Conservation (phyloP, 2,329 filamentous ascomycete genomes). For the Colletotrichum nymphaeae region DNA sequence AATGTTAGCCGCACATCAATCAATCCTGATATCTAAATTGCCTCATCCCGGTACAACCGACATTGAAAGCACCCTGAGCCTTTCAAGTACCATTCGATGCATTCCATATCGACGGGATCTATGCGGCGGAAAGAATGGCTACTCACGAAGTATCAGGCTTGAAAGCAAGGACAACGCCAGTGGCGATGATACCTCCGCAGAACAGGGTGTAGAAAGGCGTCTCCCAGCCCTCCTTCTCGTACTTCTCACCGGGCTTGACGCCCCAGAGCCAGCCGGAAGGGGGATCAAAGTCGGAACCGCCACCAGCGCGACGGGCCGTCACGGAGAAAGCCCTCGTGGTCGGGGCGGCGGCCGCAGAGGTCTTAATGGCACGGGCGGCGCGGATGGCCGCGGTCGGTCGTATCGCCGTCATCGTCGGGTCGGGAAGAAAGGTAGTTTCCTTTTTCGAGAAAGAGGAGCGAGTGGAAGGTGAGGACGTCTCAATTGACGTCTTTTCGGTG, state of each 20-base stretch:
- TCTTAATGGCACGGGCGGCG: constrained; percentile 48
- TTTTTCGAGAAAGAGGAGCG: not conserved
- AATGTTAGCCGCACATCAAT: constrained; percentile 42
- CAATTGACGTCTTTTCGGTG: constrained; percentile 20
- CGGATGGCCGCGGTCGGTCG: constrained; percentile 37
- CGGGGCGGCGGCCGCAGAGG: constrained; percentile 36
- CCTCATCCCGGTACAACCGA: constrained; percentile 4
- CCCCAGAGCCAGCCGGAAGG: constrained; percentile 94
- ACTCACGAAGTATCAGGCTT: constrained; percentile 99
- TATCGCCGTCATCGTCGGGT: constrained; percentile 35
- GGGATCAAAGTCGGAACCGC: constrained; percentile 82
- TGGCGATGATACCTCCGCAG: constrained; percentile 79
- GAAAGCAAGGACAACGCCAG: constrained; percentile 86
- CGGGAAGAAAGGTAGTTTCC: not conserved
- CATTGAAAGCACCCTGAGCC: too few species aligned
- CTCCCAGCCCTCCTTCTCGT: constrained; percentile 97
- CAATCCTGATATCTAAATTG: constrained; percentile 10
- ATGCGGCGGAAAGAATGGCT: not conserved
- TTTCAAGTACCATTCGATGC: not conserved
- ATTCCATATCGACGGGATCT: not conserved
- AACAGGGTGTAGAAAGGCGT: constrained; percentile 86
- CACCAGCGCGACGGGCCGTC: constrained; percentile 54
- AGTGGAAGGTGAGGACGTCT: not conserved
- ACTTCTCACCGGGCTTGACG: constrained; percentile 94
- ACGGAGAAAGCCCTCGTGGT: constrained; percentile 55